These are phyloP conservation scores for Pelargonium fulgidum DNA, from an alignment of 441 rosid genomes.

Conservation along the genomic window DNA sequence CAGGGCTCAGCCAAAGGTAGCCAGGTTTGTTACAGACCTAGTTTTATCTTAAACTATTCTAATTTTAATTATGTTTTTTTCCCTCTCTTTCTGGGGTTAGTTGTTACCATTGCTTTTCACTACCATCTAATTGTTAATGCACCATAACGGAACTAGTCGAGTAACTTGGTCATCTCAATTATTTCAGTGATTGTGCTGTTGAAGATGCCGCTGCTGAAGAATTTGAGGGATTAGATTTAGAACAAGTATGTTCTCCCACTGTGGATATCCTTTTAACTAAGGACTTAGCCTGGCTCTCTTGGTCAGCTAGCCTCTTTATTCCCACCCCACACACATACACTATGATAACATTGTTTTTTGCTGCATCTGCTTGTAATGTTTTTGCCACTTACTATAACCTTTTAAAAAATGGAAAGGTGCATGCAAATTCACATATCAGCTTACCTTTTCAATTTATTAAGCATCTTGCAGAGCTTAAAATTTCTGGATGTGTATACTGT, in stretches of 20 bases:
- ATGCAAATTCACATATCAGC: background rate
- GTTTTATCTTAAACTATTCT: conserved; percentile 5
- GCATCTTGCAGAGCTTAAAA: background rate
- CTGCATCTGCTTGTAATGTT: background rate
- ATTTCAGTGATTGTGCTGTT: conserved; percentile 36
- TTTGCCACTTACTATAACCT: conserved; percentile 1
- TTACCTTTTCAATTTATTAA: background rate
- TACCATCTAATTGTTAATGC: background rate
- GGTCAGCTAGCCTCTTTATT: background rate
- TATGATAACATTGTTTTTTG: background rate
- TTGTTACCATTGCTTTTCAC: background rate
- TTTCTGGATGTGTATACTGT: no score
- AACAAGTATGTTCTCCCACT: conserved; percentile 40
- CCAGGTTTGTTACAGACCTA: conserved; percentile 51
- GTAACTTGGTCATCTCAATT: conserved; percentile 24
- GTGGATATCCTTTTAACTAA: conserved; percentile 6
- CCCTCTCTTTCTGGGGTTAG: background rate
- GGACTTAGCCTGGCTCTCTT: background rate
- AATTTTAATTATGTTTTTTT: background rate
- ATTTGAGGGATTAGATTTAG: conserved; percentile 33
- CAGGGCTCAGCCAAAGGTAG: conserved; percentile 31
- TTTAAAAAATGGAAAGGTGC: background rate
- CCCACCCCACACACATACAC: background rate
- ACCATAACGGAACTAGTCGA: conserved; percentile 3
- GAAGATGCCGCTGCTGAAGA: conserved; percentile 35